Conservation (phyloP, 371 early-diverging fungal genomes). For the Mortierella sp. region DNA sequence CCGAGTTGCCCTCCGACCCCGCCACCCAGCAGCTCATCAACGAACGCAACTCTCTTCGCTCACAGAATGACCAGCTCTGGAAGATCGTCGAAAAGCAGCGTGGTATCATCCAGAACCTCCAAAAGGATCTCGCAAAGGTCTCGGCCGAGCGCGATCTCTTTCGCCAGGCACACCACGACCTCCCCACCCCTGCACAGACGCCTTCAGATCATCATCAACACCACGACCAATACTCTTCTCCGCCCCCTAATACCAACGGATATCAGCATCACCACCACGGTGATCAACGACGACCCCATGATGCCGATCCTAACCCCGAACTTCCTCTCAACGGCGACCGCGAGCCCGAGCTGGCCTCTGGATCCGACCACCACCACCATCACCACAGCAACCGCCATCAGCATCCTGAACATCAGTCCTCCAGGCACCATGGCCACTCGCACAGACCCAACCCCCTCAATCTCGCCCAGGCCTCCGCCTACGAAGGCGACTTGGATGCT, state of each 20-base stretch:
- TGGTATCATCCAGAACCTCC: constrained; percentile 78
- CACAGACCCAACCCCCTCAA: constrained; percentile 10
- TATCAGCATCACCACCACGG: constrained; percentile 14
- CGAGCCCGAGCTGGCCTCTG: constrained; percentile 42
- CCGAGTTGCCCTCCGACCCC: constrained; percentile 33
- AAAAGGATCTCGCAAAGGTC: constrained; percentile 65
- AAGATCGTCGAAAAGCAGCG: constrained; percentile 91
- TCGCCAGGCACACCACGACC: constrained; percentile 25
- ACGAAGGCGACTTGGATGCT: constrained; percentile 22
- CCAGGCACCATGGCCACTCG: constrained; percentile 21
- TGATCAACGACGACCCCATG: constrained; percentile 19
- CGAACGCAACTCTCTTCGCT: constrained; percentile 73
- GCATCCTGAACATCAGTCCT: constrained; percentile 23
- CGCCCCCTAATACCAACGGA: no score
- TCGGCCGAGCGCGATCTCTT: constrained; percentile 67
- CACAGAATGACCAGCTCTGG: constrained; percentile 90
- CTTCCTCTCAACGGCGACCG: constrained; percentile 2
- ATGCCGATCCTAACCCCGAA: constrained; percentile 9
- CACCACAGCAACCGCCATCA: constrained; percentile 10
- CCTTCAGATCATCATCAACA: not conserved
- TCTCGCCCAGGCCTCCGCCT: constrained; percentile 23
- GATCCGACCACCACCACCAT: constrained; percentile 19
- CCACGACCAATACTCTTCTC: no score
- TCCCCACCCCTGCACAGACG: not conserved
- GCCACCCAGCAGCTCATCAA: constrained; percentile 37